A percentile compares a stretch with the other conserved stretches of the same genome.
Evolutionary conservation across 352 stramenopile species (phyloP).

Genomic region (Stramenopiles sp.): DNA sequence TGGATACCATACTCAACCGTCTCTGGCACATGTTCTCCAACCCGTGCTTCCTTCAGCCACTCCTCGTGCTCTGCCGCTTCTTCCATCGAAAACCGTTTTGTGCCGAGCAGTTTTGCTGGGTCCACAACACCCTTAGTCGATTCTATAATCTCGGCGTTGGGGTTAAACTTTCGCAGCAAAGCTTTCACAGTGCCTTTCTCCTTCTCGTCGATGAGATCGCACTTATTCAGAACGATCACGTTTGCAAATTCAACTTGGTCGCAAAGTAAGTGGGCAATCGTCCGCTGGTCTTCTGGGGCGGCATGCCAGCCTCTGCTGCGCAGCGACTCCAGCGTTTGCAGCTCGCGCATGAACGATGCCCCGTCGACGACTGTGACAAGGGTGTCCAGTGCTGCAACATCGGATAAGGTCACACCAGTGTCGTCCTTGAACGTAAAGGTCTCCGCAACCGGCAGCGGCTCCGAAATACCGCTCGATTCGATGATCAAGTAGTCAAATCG

Average conservation of each 20-base stretch:
- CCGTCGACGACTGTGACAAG: constrained; percentile 73
- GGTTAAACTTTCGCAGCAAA: constrained; percentile 35
- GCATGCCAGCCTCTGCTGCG: constrained; percentile 31
- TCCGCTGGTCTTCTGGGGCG: constrained; percentile 43
- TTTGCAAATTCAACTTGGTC: constrained; percentile 85
- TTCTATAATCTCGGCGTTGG: constrained; percentile 45
- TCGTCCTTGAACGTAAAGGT: constrained; percentile 59
- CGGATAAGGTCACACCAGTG: neutral
- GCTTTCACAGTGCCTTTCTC: constrained; percentile 29
- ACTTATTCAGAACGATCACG: constrained; percentile 80
- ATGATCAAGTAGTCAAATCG: constrained; percentile 78
- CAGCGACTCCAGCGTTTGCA: constrained; percentile 32
- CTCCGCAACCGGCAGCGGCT: constrained; percentile 75
- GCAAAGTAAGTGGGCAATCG: constrained; percentile 48
- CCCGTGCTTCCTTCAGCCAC: constrained; percentile 57
- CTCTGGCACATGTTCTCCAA: constrained; percentile 42
- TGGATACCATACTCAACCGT: constrained; percentile 66
- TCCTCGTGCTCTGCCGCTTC: constrained; percentile 39
- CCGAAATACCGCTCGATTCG: constrained; percentile 73
- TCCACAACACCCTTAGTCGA: constrained; percentile 37
- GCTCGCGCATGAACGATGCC: constrained; percentile 39
- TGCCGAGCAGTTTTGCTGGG: constrained; percentile 50
- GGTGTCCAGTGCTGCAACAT: constrained; percentile 61
- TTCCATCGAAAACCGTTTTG: constrained; percentile 57
- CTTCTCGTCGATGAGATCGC: constrained; percentile 38